A percentile compares a stretch with the other conserved stretches of the same genome.
phyloP scores from a whole-genome alignment of 768 basidiomycete genomes.

The Mycena galericulata region DNA sequence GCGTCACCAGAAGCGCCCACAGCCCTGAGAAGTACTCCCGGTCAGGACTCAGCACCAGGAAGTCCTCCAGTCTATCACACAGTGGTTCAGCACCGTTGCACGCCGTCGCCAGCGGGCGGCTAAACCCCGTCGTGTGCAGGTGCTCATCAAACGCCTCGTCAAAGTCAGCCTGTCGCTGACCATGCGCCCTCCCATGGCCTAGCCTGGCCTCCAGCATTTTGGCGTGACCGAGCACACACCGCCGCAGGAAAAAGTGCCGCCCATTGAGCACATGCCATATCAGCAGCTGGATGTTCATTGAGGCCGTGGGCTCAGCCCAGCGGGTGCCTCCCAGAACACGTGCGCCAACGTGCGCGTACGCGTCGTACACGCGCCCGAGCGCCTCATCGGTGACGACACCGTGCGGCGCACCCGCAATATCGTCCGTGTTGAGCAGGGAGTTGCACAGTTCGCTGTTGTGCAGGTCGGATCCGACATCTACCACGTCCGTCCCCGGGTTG shows the following conservation, averaged over 20 bases:
- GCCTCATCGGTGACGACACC: constrained; percentile 13
- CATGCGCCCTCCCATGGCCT: neutral
- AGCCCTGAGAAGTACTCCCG: constrained; percentile 3
- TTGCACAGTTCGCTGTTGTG: constrained; percentile 17
- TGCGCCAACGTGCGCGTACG: constrained; percentile 16
- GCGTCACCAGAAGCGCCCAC: constrained; percentile 9
- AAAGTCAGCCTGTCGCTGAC: constrained; percentile 24
- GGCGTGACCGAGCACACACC: constrained; percentile 14
- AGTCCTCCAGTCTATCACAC: neutral
- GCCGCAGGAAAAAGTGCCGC: constrained; percentile 23
- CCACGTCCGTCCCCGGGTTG: constrained; percentile 16
- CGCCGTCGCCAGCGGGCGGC: constrained; percentile 11
- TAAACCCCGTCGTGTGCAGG: constrained; percentile 22
- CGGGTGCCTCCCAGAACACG: neutral
- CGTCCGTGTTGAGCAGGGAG: constrained; percentile 10
- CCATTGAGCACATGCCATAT: constrained; percentile 18
- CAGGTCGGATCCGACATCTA: constrained; percentile 22
- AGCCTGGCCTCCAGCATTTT: constrained; percentile 9
- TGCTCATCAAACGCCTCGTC: constrained; percentile 24
- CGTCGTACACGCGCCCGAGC: constrained; percentile 25
- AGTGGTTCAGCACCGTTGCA: constrained; percentile 14
- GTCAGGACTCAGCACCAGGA: constrained; percentile 8
- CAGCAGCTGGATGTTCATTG: neutral
- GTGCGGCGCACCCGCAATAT: neutral
- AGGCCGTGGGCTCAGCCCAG: constrained; percentile 18